These are phyloP conservation scores for Gymnopus androsaceus DNA, from an alignment of 1,284 basidiomycete genomes.

Conservation along the genomic window DNA sequence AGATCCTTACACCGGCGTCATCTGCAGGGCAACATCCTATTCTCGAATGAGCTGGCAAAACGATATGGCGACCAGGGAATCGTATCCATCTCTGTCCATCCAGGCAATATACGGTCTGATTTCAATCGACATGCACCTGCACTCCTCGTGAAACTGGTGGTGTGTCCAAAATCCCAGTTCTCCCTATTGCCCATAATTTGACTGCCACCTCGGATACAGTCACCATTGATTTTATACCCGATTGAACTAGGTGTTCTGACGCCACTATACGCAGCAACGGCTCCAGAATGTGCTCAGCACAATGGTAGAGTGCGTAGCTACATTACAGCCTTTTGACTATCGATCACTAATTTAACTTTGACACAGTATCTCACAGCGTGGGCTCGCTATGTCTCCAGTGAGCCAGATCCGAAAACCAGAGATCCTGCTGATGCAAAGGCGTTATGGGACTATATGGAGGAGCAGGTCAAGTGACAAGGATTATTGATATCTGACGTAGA, in stretches of 20 bases:
- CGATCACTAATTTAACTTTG: not conserved
- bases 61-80: conserved; percentile 36
- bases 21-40: conserved; percentile 33
- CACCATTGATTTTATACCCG: conserved; percentile 10
- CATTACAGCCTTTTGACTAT: not conserved
- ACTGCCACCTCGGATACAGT: not conserved
- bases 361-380: conserved; percentile 31
- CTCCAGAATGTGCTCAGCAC: conserved; percentile 18
- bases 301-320: conserved; percentile 24
- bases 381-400: conserved; percentile 24
- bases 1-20: not conserved
- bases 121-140: conserved; percentile 22
- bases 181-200: not conserved
- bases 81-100: conserved; percentile 32
- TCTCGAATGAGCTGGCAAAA: conserved; percentile 35
- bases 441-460: conserved; percentile 34
- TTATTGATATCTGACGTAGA: too few relatives aligned
- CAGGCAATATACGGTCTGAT: conserved; percentile 31
- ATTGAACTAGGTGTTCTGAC: conserved; percentile 14
- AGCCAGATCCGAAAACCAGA: conserved; percentile 16
- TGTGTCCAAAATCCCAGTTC: not conserved
- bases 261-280: conserved; percentile 19
- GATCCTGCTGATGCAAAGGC: conserved; percentile 25
- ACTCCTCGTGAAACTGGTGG: not conserved
- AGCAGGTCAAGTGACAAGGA: conserved; percentile 27